Conservation (phyloP, 2,329 filamentous ascomycete genomes). For the Rutstroemia sp. region DNA sequence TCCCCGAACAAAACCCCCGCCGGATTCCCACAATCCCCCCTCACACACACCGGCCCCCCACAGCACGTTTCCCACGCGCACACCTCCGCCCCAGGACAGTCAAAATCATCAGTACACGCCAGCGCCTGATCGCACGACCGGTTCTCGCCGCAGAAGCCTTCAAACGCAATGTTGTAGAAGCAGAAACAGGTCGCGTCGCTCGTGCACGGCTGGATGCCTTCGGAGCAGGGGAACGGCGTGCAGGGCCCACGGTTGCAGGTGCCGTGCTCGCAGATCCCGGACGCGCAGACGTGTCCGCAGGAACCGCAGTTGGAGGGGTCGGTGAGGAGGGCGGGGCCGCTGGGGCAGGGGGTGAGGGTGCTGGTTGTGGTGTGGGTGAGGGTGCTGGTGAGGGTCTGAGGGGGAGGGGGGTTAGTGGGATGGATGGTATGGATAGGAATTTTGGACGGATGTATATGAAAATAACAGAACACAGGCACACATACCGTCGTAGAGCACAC, state of each 20-base stretch:
- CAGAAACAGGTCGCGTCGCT: background rate
- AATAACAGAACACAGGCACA: background rate
- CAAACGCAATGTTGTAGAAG: background rate
- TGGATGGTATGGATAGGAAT: background rate
- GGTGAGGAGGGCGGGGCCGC: background rate
- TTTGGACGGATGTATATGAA: background rate
- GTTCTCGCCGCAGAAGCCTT: slow-evolving; percentile 6
- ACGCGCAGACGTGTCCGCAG: slow-evolving; percentile 4
- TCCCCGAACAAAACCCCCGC: background rate
- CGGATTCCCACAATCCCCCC: slow-evolving; percentile 4
- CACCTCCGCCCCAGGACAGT: slow-evolving; percentile 4
- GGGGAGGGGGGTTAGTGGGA: background rate
- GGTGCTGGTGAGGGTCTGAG: slow-evolving; percentile 1
- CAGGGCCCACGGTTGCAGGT: background rate
- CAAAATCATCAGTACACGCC: slow-evolving; percentile 1
- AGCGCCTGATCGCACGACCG: background rate
- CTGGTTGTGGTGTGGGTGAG: slow-evolving; percentile 2
- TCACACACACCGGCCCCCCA: slow-evolving; percentile 4
- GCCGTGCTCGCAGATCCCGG: slow-evolving; percentile 7
- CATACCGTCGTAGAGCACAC: background rate
- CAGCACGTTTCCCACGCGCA: slow-evolving; percentile 8
- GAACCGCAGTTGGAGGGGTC: background rate
- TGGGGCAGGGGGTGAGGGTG: background rate
- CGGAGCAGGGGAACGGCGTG: background rate
- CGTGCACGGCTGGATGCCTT: slow-evolving; percentile 3